A percentile compares a stretch with the other conserved stretches of the same genome.
These are phyloP conservation scores for Pseudevernia furfuracea DNA, from an alignment of 495 filamentous ascomycete genomes.

Conservation along the genomic window DNA sequence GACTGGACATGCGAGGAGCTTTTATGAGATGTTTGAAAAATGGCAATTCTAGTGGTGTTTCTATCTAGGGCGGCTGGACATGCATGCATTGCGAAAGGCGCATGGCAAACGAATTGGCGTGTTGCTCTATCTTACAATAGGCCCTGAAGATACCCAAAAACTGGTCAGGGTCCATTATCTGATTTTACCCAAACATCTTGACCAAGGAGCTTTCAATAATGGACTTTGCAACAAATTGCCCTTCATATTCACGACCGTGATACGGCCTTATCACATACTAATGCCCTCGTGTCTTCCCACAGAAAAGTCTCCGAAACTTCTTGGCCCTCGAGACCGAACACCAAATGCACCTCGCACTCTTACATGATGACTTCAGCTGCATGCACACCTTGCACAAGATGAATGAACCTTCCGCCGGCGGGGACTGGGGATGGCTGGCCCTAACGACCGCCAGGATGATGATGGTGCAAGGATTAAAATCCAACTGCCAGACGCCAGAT, in stretches of 20 bases:
- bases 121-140: background rate
- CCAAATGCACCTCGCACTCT: background rate
- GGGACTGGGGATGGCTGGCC: background rate
- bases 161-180: background rate
- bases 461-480: background rate
- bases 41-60: background rate
- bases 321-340: background rate
- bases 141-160: background rate
- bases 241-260: background rate
- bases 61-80: background rate
- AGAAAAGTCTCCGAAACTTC: background rate
- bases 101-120: background rate
- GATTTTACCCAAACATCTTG: background rate
- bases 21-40: constrained; percentile 35
- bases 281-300: background rate
- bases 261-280: background rate
- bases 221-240: background rate
- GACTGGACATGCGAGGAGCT: constrained; percentile 99
- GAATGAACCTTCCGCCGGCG: background rate
- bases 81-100: constrained; percentile 14
- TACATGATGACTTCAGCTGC: background rate
- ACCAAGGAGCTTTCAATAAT: background rate
- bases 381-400: background rate
- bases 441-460: background rate
- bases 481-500: background rate